Evolutionary conservation across 176 grass and related monocot genomes (phyloP), one percentile per base, ranked within the genome.

Genomic region (Cocos nucifera): DNA sequence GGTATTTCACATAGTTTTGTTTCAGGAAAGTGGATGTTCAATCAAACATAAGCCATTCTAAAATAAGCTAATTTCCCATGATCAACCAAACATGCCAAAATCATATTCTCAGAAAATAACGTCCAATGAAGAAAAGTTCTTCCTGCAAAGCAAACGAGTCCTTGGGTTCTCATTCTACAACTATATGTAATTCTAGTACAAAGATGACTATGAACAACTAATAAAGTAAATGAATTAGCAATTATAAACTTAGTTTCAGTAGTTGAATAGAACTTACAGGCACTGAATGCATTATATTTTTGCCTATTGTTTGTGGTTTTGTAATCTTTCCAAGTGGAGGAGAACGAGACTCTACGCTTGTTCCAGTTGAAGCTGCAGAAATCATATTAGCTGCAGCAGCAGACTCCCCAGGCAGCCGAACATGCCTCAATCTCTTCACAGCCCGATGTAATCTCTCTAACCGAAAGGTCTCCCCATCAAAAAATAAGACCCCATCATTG

Each of bases 401-500:
- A 61, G 84, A 87, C 62, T 98, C 93, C 50, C 88, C 88, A 0
- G 82, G 93, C 61, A 81, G 26, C 19, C 93, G 87, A 57, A 85
- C 80, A 75, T 98, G 88, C 58, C 88, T 98, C 56, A 98, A 70
- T 61, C 84, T 85, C 70, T 98, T 98, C 57, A 98, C 85, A 59
- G 93, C 84, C 6, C 84, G 73, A 73, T 98, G 81, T 58, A 98
- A 82, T 55, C 85, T 78, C 61, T 98, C 93, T 9, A 98, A 73
- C 24, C 80, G 76, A 81, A 98, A 98, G 10, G 66, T 78, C 57
- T 81, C 82, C 28, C 93, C 88, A 25, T 98, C 79, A 76, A 98
- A 98, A 77, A 98, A 98, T 27, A 98, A 77, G 53, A 92, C 87
- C 22, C 78, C 93, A 71, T 92, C 87, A 74, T 75, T 91, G 72